Evolutionary conservation across 169 alveolate species (phyloP), one percentile per base, ranked within the genome.

Genomic region (Plasmodium billcollinsi): DNA sequence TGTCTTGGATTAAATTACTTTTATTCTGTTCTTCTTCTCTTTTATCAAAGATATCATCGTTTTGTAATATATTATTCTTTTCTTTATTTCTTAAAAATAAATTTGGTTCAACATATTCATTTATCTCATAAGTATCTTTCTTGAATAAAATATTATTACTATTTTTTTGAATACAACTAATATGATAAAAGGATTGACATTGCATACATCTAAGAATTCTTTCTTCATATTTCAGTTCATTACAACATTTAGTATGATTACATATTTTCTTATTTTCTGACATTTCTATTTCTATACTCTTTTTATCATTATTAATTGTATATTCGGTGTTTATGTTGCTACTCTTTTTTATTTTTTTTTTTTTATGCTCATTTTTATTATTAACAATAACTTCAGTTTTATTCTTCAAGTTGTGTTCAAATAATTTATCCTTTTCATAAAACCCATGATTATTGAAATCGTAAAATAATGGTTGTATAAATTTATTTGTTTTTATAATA

Each of bases 151-250:
- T 43, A n/a, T 83, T 56, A 21, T 69, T 69, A 18, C 2, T 29
- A 6, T 39, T 33, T 58, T 54, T 83, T 6, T 69, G 18, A 7
- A 83, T 67, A 52, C 88, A 86, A 3, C 63, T 65, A 47, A 49
- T 20, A 50, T 72, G 92, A 20, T 86, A 86, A 12, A 71, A 26
- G 39, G 39, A n/a, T 86, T 86, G 88, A 59, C 88, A 72, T 18
- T 71, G 74, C 9, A 20, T 18, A 43, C 88, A 73, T 20, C 61
- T 20, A 24, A 86, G 24, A 0, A 59, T 6, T 21, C 29, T 52
- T 7, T 72, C 72, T 7, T 62, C 43, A 7, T 66, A 33, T 15
- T 86, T 73, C 8, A 14, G n/a, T 9, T 83, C 59, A 62, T 69
- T 39, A 50, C 91, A 83, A 18, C 91, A 83, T 50, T 72, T 83